Percentiles rank a stretch among this genome's conserved stretches.
phyloP scores from a whole-genome alignment of 345 rosid species.

The Heritiera littoralis region DNA sequence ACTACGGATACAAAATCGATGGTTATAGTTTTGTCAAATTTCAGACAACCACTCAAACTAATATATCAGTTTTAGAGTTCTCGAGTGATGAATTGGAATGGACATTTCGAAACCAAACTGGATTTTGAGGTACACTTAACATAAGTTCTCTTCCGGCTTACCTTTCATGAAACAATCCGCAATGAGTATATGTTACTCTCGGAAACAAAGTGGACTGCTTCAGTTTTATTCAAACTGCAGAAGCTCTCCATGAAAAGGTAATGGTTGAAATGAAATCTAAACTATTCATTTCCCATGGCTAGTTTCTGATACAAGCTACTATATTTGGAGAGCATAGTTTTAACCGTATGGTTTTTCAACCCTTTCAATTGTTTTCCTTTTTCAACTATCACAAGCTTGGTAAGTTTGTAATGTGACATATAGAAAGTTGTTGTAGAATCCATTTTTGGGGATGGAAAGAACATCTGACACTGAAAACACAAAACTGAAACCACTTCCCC shows the following conservation, averaged over 20 bases:
- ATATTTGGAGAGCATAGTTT: not conserved
- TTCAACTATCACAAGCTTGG: not conserved
- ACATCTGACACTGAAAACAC: not conserved
- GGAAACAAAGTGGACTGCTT: not conserved
- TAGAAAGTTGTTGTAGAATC: not conserved
- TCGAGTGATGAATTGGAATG: not conserved
- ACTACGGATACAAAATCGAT: not conserved
- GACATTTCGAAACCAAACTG: not conserved
- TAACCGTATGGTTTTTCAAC: not conserved
- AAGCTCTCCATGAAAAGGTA: not conserved
- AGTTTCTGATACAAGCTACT: not conserved
- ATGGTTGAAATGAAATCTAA: not conserved
- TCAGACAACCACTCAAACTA: not conserved
- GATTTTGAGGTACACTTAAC: not conserved
- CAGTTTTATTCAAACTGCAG: not conserved
- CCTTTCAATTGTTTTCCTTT: not conserved
- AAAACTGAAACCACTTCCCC: not conserved
- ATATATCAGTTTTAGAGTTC: not conserved
- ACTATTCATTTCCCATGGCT: not conserved
- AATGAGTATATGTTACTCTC: not conserved
- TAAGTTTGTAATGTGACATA: too few species aligned
- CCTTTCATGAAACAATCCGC: not conserved
- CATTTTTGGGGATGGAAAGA: not conserved
- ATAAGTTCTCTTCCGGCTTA: too few species aligned
- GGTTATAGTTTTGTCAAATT: constrained; percentile 1